phyloP scores from a whole-genome alignment of 2,329 filamentous ascomycete genomes.

The Chaetomium globosum region DNA sequence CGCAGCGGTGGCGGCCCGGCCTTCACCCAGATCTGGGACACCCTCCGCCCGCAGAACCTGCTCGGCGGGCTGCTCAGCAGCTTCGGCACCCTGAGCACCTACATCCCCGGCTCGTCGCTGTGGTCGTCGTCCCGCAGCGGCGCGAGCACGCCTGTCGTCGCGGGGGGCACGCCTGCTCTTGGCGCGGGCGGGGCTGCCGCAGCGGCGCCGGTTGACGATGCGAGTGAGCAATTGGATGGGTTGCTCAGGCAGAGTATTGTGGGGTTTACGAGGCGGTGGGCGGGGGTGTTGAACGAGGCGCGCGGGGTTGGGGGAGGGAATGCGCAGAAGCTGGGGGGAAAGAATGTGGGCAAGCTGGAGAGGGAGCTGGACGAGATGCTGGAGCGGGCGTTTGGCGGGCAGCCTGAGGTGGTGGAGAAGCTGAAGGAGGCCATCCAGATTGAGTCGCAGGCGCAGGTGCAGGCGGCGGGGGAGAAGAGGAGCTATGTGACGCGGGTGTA shows the following conservation, averaged over 20 bases:
- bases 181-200: background rate
- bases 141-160: constrained; percentile 40
- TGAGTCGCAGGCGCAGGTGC: constrained; percentile 54
- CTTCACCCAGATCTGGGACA: constrained; percentile 63
- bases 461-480: constrained; percentile 23
- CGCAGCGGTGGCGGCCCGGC: constrained; percentile 38
- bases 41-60: constrained; percentile 60
- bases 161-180: constrained; percentile 28
- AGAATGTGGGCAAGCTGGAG: constrained; percentile 56
- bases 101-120: constrained; percentile 58
- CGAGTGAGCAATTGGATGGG: constrained; percentile 66
- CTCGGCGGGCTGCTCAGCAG: constrained; percentile 50
- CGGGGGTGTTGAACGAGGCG: constrained; percentile 54
- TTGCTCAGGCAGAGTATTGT: constrained; percentile 64
- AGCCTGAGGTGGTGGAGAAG: constrained; percentile 61
- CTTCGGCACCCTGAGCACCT: constrained; percentile 58
- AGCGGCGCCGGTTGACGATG: constrained; percentile 50
- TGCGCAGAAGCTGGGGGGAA: constrained; percentile 51
- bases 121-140: constrained; percentile 45
- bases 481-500: constrained; percentile 26
- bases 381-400: constrained; percentile 59
- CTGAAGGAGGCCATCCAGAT: constrained; percentile 64
- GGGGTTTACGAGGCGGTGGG: constrained; percentile 64
- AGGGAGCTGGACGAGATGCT: constrained; percentile 61
- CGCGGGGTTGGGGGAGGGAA: constrained; percentile 34